phyloP scores from a whole-genome alignment of 1,284 basidiomycete species.

The Fomitiporia mediterranea region DNA sequence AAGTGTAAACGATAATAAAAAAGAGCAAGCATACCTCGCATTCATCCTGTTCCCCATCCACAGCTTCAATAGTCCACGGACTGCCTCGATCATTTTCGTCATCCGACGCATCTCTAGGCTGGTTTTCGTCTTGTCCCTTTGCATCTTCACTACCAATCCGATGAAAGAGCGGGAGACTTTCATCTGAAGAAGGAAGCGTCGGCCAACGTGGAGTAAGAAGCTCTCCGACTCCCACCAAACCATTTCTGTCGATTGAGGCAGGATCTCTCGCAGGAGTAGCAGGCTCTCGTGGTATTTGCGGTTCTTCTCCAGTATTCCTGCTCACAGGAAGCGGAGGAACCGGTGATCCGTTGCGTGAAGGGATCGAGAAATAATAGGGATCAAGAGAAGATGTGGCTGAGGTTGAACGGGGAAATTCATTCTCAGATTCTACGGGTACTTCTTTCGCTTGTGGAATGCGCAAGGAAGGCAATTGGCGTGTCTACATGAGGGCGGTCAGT shows the following conservation, averaged over 20 bases:
- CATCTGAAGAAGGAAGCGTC: slow-evolving; percentile 32
- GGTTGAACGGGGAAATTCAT: slow-evolving; percentile 43
- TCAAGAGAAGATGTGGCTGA: slow-evolving; percentile 74
- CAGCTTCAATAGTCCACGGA: slow-evolving; percentile 82
- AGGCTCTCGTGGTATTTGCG: slow-evolving; percentile 40
- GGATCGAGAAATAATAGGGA: slow-evolving; percentile 75
- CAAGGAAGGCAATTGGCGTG: slow-evolving; percentile 4
- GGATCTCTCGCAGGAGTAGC: slow-evolving; percentile 77
- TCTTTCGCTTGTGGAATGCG: slow-evolving; percentile 8
- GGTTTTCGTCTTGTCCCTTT: slow-evolving; percentile 29
- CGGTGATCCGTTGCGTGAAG: slow-evolving; percentile 61
- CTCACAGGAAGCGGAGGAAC: slow-evolving; percentile 42
- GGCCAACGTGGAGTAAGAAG: slow-evolving; percentile 96
- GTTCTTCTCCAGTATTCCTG: slow-evolving; percentile 14
- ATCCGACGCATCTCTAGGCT: slow-evolving; percentile 37
- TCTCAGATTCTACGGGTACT: slow-evolving; percentile 11
- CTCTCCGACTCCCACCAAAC: slow-evolving; percentile 92
- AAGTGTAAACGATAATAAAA: too few relatives aligned
- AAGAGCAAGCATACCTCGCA: slow-evolving; percentile 48
- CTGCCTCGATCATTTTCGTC: slow-evolving; percentile 54
- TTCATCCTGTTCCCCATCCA: slow-evolving; percentile 72
- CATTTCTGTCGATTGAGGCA: slow-evolving; percentile 79
- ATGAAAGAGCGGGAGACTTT: slow-evolving; percentile 26
- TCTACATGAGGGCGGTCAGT: neutral
- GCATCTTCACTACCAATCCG: slow-evolving; percentile 39